phyloP scores from a whole-genome alignment of 2,329 filamentous ascomycete species.

The Coniochaeta hoffmannii region DNA sequence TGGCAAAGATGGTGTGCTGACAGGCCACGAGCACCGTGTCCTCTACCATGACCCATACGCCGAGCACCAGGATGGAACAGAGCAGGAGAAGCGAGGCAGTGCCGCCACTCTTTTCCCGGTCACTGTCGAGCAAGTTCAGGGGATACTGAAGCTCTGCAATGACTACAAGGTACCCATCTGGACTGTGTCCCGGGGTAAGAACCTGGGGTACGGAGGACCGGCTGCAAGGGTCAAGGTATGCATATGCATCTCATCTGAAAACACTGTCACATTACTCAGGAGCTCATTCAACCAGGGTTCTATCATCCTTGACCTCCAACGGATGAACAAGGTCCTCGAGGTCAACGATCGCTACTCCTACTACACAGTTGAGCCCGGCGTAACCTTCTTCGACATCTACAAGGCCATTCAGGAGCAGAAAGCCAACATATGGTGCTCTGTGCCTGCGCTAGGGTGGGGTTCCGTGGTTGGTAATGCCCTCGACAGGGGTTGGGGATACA shows the following conservation, averaged over 20 bases:
- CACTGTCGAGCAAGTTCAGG: conserved; percentile 22
- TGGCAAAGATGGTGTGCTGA: not conserved
- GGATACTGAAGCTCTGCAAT: conserved; percentile 25
- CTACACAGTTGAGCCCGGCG: conserved; percentile 35
- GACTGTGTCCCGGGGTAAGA: conserved; percentile 28
- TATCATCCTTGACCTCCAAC: conserved; percentile 30
- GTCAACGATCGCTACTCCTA: conserved; percentile 29
- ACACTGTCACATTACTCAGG: conserved; percentile 12
- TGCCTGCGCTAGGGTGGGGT: conserved; percentile 33
- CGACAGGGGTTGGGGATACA: conserved; percentile 39
- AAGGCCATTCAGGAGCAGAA: conserved; percentile 26
- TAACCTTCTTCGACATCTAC: conserved; percentile 30
- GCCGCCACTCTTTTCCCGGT: conserved; percentile 20
- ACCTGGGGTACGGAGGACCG: conserved; percentile 13
- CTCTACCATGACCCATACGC: not conserved
- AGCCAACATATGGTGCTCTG: conserved; percentile 34
- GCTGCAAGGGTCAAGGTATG: not conserved
- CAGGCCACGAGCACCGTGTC: not conserved
- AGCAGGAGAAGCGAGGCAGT: conserved; percentile 34
- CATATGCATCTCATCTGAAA: not conserved
- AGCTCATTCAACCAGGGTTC: conserved; percentile 36
- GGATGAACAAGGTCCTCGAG: conserved; percentile 32
- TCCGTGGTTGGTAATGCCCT: conserved; percentile 38
- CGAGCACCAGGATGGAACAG: not conserved
- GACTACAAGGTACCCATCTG: conserved; percentile 25